Evolutionary conservation across 129 eudicot species (phyloP).

Genomic region (sunflower (Helianthus annuus)): HanXRQr2.0-SUNRISE NC_035448.2:177465449-177465948

Average conservation of each 20-base stretch:
- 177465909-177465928: constrained; percentile 38
- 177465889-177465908: not conserved
- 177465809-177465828: constrained; percentile 46
- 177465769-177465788: constrained; percentile 46
- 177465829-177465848: constrained; percentile 53
- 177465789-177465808: constrained; percentile 36
- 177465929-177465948: constrained; percentile 48
- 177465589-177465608: constrained; percentile 50
- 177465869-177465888: not conserved
- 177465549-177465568: constrained; percentile 81
- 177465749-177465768: constrained; percentile 82
- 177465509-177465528: constrained; percentile 59
- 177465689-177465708: constrained; percentile 60
- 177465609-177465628: not conserved
- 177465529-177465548: constrained; percentile 77
- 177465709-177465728: constrained; percentile 51
- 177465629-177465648: constrained; percentile 8
- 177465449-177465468: constrained; percentile 72
- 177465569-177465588: constrained; percentile 74
- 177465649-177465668: constrained; percentile 42
- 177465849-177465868: constrained; percentile 37
- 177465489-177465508: constrained; percentile 37
- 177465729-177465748: constrained; percentile 81
- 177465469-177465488: constrained; percentile 91
- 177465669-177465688: constrained; percentile 58